Evolutionary conservation across 192 early-diverging fungal species (phyloP), one percentile per base, ranked within the genome.

Genomic region (Spizellomyces punctatus): DNA sequence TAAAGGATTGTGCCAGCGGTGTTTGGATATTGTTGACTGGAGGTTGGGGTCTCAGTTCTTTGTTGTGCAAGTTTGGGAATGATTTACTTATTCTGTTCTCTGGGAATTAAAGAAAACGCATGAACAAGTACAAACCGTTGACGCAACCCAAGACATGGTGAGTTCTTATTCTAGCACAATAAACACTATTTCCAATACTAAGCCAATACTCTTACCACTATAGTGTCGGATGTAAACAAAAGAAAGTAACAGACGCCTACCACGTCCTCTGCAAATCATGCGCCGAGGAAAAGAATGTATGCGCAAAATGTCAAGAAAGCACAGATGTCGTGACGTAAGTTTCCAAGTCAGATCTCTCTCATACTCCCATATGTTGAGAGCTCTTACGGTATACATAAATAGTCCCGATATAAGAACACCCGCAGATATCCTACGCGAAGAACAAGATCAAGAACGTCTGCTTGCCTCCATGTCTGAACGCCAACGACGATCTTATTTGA

Each of bases 121-220:
- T 93, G 84, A 90, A 90, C 76, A 95, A 98, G 81, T 99, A 99
- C 84, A 99, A 98, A 86, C 94, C 95, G 46, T 86, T 99, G 73
- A 95, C 94, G 21, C 85, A 84, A 22, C 86, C 91, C 63, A 95
- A 95, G 79, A 94, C 91, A 72, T 99, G 93, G 91, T 92, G 78
- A 76, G 74, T 44, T 19, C 22, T 27, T 44, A 8, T 50, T 46
- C 60, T 45, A 9, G 14, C 36, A 45, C 50, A 42, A 10, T 8
- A 45, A 16, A 10, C 10, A 12, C 10, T 64, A 10, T 43, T 16
- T 41, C n/a, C 12, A 61, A 61, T 61, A 61, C 36, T 61, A 41
- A 61, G n/a, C 14, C n/a, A 41, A 4, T 21, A n/a, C n/a, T 21
- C 46, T 47, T 6, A 10, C 46, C 8, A 41, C 22, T 41, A 6